Percentiles rank a stretch among this genome's conserved stretches.
Evolutionary conservation across 352 stramenopile species (phyloP).

Genomic region (Globisporangium nunn): DNA sequence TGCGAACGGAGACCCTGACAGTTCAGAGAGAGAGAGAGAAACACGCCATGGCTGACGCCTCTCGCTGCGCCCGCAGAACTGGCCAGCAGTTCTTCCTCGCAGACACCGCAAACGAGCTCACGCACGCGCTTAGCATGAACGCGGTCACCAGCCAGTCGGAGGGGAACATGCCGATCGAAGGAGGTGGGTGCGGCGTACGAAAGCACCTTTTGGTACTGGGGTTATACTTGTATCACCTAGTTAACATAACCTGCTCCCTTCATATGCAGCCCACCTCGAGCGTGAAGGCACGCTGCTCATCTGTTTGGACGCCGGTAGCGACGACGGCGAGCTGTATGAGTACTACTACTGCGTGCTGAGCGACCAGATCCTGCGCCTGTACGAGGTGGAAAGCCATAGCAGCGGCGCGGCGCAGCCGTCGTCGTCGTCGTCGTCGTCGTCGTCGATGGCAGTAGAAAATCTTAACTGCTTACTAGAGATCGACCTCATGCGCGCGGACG

Average conservation of each 20-base stretch:
- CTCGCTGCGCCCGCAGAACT: conserved; percentile 19
- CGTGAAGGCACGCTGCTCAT: conserved; percentile 27
- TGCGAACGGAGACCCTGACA: conserved; percentile 6
- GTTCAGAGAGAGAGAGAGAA: not conserved
- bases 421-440: not conserved
- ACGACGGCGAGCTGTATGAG: conserved; percentile 20
- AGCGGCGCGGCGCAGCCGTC: not conserved
- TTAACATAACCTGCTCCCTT: not conserved
- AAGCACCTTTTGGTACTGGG: not conserved
- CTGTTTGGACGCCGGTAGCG: conserved; percentile 1
- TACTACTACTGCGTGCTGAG: conserved; percentile 29
- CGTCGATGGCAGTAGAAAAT: not conserved
- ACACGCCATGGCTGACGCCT: too few relatives aligned
- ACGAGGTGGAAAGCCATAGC: conserved; percentile 13
- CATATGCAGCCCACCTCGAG: conserved; percentile 15
- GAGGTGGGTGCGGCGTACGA: not conserved
- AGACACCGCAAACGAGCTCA: conserved; percentile 43
- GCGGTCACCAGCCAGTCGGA: conserved; percentile 16
- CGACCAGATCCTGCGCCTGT: conserved; percentile 27
- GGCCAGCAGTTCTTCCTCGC: conserved; percentile 55
- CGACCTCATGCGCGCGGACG: conserved; percentile 26
- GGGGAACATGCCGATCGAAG: conserved; percentile 14
- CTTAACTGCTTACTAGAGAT: conserved; percentile 23
- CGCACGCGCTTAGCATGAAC: conserved; percentile 28
- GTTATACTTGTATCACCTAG: not conserved